phyloP scores from a whole-genome alignment of 2,329 filamentous ascomycete genomes.

The Endoconidiophora laricicola region DNA sequence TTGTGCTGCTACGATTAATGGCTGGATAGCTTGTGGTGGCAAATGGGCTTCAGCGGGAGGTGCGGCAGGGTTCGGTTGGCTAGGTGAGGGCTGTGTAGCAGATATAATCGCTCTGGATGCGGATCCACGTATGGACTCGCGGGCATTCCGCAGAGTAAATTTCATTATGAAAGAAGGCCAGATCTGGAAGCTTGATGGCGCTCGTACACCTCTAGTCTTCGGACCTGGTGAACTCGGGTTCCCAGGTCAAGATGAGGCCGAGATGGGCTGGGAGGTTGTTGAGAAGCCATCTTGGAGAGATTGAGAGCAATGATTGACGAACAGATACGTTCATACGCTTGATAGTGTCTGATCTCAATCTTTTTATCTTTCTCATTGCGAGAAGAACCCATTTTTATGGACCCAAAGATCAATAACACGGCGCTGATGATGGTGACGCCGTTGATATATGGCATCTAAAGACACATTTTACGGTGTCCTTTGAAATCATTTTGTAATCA shows the following conservation, averaged over 20 bases:
- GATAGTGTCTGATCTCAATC: too few relatives aligned
- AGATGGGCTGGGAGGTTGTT: constrained; percentile 13
- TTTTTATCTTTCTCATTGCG: too few relatives aligned
- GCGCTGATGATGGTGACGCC: too few relatives aligned
- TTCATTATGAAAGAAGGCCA: constrained; percentile 42
- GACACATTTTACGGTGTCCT: too few relatives aligned
- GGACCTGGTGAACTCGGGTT: not conserved
- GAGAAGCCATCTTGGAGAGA: constrained; percentile 10
- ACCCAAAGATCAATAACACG: too few relatives aligned
- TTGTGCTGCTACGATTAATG: constrained; percentile 31
- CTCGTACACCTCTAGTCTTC: constrained; percentile 10
- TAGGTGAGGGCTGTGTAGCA: constrained; percentile 31
- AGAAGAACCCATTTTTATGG: too few relatives aligned
- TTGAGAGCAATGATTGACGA: not conserved
- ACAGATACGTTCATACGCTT: not conserved
- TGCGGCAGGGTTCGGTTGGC: constrained; percentile 29
- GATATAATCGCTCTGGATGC: constrained; percentile 34
- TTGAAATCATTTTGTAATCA: too few relatives aligned
- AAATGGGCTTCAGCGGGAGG: constrained; percentile 23
- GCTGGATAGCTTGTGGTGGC: constrained; percentile 38
- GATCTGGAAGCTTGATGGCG: constrained; percentile 28
- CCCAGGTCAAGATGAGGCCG: constrained; percentile 2
- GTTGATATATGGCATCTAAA: too few relatives aligned
- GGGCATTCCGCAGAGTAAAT: constrained; percentile 28
- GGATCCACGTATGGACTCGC: constrained; percentile 25